Evolutionary conservation across 2,329 filamentous ascomycete genomes (phyloP).

Genomic region (Graphilbum fragrans): DNA sequence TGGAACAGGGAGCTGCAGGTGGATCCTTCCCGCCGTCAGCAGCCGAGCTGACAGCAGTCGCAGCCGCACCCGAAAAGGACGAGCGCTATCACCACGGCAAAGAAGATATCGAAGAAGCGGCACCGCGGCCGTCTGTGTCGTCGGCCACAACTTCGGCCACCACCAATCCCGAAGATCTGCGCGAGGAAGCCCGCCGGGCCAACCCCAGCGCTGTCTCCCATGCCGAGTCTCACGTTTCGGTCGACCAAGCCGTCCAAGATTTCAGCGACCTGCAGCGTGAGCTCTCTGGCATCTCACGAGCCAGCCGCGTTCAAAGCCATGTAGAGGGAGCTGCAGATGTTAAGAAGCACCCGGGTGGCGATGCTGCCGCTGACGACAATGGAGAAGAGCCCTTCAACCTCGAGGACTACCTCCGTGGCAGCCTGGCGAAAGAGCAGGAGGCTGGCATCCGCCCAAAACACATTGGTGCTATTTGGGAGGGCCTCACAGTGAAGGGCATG

Average conservation of each 20-base stretch:
- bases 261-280: constrained; percentile 56
- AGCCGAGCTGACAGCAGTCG: constrained; percentile 1
- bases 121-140: constrained; percentile 7
- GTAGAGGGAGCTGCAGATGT: constrained; percentile 29
- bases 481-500: constrained; percentile 62
- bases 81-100: constrained; percentile 6
- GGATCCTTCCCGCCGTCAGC: too few relatives aligned
- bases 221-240: constrained; percentile 41
- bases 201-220: constrained; percentile 36
- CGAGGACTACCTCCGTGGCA: constrained; percentile 60
- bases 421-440: constrained; percentile 56
- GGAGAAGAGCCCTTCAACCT: constrained; percentile 58
- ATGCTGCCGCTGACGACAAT: constrained; percentile 17
- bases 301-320: constrained; percentile 28
- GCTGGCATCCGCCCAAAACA: constrained; percentile 73
- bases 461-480: constrained; percentile 70
- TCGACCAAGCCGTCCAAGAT: constrained; percentile 56
- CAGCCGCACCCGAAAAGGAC: neutral
- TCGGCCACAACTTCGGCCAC: constrained; percentile 11
- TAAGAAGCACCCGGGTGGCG: constrained; percentile 36
- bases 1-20: too few relatives aligned
- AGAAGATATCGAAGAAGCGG: constrained; percentile 10
- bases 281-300: constrained; percentile 43
- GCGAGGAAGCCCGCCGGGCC: constrained; percentile 26
- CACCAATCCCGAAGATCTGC: constrained; percentile 23